Evolutionary conservation across 805 yeast species (phyloP).

Genomic region (Wickerhamiella alocasiicola): DNA sequence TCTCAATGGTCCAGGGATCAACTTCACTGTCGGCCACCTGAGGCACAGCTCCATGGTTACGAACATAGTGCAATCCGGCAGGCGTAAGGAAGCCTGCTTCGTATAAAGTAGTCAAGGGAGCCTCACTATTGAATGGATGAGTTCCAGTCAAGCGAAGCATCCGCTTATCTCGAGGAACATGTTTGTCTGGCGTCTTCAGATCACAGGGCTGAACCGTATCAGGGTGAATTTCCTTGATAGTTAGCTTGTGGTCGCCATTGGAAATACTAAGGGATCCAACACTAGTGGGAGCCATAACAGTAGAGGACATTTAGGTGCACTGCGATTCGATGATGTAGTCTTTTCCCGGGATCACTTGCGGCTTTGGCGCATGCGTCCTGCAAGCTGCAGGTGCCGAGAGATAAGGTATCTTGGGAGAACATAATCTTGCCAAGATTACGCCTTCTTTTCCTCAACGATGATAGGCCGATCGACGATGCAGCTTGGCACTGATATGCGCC

Average conservation of each 20-base stretch:
- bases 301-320: too few relatives aligned
- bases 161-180: slow-evolving; percentile 26
- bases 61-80: slow-evolving; percentile 26
- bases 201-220: slow-evolving; percentile 22
- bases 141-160: slow-evolving; percentile 26
- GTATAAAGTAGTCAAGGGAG: slow-evolving; percentile 25
- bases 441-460: too few relatives aligned
- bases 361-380: too few relatives aligned
- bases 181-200: slow-evolving; percentile 24
- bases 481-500: too few relatives aligned
- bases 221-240: slow-evolving; percentile 14
- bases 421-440: too few relatives aligned
- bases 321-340: too few relatives aligned
- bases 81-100: slow-evolving; percentile 28
- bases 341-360: too few relatives aligned
- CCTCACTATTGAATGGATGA: slow-evolving; percentile 29
- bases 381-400: too few relatives aligned
- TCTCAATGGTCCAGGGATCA: slow-evolving; percentile 24
- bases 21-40: slow-evolving; percentile 19
- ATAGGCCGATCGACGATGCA: too few relatives aligned
- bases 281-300: too few relatives aligned
- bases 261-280: neutral
- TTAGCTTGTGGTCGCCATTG: neutral
- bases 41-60: slow-evolving; percentile 30
- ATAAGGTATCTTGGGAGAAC: too few relatives aligned